phyloP scores from a whole-genome alignment of 805 yeast species.

The Tetrapisispora arboricola region DNA sequence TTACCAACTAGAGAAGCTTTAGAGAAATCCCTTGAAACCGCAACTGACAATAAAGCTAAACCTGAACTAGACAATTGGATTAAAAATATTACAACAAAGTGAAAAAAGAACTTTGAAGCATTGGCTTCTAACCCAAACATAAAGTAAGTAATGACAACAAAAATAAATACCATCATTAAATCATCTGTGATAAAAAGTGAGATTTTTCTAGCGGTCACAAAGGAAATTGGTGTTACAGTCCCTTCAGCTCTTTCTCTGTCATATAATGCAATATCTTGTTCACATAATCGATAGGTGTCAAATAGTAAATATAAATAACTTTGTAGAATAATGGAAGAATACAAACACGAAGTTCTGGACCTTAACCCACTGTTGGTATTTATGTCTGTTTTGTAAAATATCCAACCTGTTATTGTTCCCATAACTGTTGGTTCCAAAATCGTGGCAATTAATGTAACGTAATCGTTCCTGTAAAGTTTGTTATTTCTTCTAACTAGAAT shows the following conservation, averaged over 20 bases:
- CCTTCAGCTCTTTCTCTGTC: constrained; percentile 66
- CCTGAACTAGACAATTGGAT: constrained; percentile 36
- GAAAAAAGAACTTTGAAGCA: constrained; percentile 47
- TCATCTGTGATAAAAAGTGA: constrained; percentile 64
- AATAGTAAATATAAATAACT: constrained; percentile 46
- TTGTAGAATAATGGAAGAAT: constrained; percentile 43
- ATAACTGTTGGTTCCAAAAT: constrained; percentile 40
- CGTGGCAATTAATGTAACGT: constrained; percentile 36
- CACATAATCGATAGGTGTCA: constrained; percentile 50
- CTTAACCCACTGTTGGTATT: constrained; percentile 46
- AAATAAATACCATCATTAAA: constrained; percentile 48
- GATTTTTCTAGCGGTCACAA: constrained; percentile 52
- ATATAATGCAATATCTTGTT: constrained; percentile 42
- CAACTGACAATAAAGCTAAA: constrained; percentile 31
- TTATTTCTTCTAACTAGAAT: constrained; percentile 39
- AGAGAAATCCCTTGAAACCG: constrained; percentile 51
- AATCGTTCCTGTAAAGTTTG: constrained; percentile 41
- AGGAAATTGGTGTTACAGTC: constrained; percentile 57
- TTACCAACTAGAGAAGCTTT: constrained; percentile 53
- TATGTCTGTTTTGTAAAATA: constrained; percentile 48
- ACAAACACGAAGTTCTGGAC: constrained; percentile 43
- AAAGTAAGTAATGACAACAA: constrained; percentile 55
- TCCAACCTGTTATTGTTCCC: constrained; percentile 65
- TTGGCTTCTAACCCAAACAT: constrained; percentile 61
- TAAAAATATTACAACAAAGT: constrained; percentile 48